Evolutionary conservation across 306 rosid species (phyloP).

Genomic region (Quercus glauca): DNA sequence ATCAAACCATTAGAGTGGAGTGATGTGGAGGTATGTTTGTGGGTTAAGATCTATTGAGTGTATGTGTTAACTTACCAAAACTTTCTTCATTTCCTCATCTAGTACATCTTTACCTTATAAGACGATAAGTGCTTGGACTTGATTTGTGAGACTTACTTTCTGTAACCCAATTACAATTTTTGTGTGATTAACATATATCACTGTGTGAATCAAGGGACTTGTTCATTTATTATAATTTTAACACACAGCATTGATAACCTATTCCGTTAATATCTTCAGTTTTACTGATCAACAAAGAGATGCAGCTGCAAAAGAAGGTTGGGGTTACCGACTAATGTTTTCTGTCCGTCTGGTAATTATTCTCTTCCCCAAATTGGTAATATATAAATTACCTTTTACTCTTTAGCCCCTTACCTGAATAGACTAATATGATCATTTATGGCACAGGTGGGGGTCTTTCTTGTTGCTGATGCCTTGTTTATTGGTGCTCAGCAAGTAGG

Average conservation of each 20-base stretch:
- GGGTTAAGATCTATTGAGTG: not conserved
- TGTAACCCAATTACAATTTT: not conserved
- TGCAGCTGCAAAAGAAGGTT: slow-evolving; percentile 80
- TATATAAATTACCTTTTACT: not conserved
- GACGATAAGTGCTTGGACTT: not conserved
- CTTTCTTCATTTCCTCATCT: not conserved
- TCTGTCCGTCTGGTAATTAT: slow-evolving; percentile 83
- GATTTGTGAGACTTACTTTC: not conserved
- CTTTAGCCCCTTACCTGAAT: slow-evolving; percentile 1
- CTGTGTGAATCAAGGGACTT: not conserved
- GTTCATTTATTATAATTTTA: not conserved
- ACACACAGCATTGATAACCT: not conserved
- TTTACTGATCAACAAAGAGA: slow-evolving; percentile 96
- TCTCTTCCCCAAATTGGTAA: not conserved
- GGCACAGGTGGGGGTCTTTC: slow-evolving; percentile 64
- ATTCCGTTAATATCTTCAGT: slow-evolving; percentile 38
- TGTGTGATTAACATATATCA: not conserved
- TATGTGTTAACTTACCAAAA: not conserved
- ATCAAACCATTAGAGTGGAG: not conserved
- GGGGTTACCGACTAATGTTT: slow-evolving; percentile 80
- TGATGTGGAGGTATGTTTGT: not conserved
- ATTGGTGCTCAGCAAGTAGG: slow-evolving; percentile 71
- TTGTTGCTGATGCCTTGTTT: slow-evolving; percentile 65
- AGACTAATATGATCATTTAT: slow-evolving; percentile 14
- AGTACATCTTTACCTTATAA: not conserved